Conservation (phyloP, 2,329 filamentous ascomycete species). For the Fusarium mexicanum region DNA sequence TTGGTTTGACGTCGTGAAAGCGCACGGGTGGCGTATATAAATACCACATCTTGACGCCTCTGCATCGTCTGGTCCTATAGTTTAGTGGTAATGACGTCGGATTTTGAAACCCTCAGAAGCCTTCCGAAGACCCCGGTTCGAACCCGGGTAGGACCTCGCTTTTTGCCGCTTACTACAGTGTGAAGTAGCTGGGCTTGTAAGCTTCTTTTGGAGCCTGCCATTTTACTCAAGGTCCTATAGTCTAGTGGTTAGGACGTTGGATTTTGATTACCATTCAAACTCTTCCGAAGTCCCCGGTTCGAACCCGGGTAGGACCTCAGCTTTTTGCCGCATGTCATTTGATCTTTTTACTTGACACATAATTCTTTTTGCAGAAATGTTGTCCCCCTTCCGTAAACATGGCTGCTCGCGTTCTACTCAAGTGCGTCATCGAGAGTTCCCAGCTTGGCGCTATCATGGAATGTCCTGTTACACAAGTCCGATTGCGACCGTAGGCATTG, state of each 20-base stretch:
- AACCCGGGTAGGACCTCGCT: conserved; percentile 28
- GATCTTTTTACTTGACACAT: accelerated
- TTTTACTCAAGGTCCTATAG: conserved; percentile 3
- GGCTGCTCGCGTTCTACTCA: neutral
- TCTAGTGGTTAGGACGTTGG: conserved; percentile 31
- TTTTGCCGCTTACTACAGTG: neutral
- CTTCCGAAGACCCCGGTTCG: conserved; percentile 30
- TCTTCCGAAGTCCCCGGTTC: conserved; percentile 25
- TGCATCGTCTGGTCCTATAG: conserved; percentile 16
- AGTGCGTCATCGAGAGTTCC: neutral
- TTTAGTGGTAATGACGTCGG: conserved; percentile 32
- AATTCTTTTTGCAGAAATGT: neutral
- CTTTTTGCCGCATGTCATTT: neutral
- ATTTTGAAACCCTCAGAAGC: conserved; percentile 21
- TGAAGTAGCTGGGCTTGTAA: accelerated
- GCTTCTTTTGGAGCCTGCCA: accelerated
- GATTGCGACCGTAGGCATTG: neutral
- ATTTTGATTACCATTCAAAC: conserved; percentile 13
- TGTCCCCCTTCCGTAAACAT: neutral
- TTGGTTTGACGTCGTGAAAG: neutral
- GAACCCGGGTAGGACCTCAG: conserved; percentile 26
- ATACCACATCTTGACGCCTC: accelerated
- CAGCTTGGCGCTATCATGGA: neutral
- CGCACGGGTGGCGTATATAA: neutral
- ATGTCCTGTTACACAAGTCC: neutral